Conservation (phyloP, 2,329 filamentous ascomycete genomes). For the Ophiocordyceps australis region DNA sequence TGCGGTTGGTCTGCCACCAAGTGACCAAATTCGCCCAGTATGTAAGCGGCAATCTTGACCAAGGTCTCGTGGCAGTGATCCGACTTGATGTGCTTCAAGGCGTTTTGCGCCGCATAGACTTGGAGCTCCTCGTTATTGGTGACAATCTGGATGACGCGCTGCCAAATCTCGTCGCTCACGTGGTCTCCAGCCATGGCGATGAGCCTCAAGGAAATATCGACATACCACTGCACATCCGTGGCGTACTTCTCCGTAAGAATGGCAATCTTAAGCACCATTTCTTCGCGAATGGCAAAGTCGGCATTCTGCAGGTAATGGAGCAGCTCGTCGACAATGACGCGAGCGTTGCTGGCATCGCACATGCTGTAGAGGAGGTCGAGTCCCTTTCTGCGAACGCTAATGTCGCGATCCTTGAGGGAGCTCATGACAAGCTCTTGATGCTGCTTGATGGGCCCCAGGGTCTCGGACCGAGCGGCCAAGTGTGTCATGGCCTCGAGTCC, state of each 20-base stretch:
- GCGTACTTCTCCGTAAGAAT: conserved; percentile 98
- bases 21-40: conserved; percentile 93
- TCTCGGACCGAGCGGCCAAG: conserved; percentile 82
- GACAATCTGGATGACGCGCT: conserved; percentile 94
- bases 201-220: conserved; percentile 85
- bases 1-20: conserved; percentile 81
- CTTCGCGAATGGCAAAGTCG: conserved; percentile 93
- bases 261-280: conserved; percentile 98
- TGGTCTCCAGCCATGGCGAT: conserved; percentile 96
- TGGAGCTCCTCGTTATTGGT: conserved; percentile 98
- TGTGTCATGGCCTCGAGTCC: conserved; percentile 97
- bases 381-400: conserved; percentile 89
- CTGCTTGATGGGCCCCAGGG: conserved; percentile 91
- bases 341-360: conserved; percentile 92
- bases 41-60: conserved; percentile 93
- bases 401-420: conserved; percentile 86
- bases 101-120: conserved; percentile 87
- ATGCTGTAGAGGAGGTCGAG: conserved; percentile 97
- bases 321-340: conserved; percentile 82
- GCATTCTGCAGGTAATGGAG: conserved; percentile 89
- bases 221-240: conserved; percentile 97
- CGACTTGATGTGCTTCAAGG: conserved; percentile 77
- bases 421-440: conserved; percentile 93
- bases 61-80: conserved; percentile 93
- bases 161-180: conserved; percentile 98